These are phyloP conservation scores for Apocynum venetum DNA, from an alignment of 257 asterid species.

Conservation along the genomic window DNA sequence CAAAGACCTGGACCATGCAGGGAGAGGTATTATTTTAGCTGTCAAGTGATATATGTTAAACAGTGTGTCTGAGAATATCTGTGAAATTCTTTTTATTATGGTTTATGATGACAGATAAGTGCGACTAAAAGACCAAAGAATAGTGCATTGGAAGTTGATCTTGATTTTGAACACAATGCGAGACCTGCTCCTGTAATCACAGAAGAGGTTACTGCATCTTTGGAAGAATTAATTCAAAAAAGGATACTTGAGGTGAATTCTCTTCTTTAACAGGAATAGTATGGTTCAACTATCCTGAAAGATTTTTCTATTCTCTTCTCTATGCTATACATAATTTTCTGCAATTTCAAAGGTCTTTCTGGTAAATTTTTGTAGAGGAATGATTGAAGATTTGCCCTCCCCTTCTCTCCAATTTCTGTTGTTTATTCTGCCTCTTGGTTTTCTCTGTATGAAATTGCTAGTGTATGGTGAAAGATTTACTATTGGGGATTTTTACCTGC, in stretches of 20 bases:
- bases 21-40: slow-evolving; percentile 69
- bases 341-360: not conserved
- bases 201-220: slow-evolving; percentile 70
- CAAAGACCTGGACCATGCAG: slow-evolving; percentile 92
- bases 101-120: slow-evolving; percentile 57
- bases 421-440: not conserved
- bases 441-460: not conserved
- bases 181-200: slow-evolving; percentile 92
- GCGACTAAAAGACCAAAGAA: slow-evolving; percentile 87
- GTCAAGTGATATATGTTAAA: not conserved
- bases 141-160: slow-evolving; percentile 88
- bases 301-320: not conserved
- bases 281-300: not conserved
- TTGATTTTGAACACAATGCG: slow-evolving; percentile 91
- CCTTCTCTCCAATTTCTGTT: not conserved
- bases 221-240: slow-evolving; percentile 81
- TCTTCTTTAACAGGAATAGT: not conserved
- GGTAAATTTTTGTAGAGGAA: not conserved
- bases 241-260: slow-evolving; percentile 70
- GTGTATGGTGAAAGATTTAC: not conserved
- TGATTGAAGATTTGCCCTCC: not conserved
- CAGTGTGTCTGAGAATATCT: not conserved
- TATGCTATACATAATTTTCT: not conserved
- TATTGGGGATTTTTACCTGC: not conserved
- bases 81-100: not conserved